phyloP scores from a whole-genome alignment of 1,284 basidiomycete species.

The Irpex sp. region DNA sequence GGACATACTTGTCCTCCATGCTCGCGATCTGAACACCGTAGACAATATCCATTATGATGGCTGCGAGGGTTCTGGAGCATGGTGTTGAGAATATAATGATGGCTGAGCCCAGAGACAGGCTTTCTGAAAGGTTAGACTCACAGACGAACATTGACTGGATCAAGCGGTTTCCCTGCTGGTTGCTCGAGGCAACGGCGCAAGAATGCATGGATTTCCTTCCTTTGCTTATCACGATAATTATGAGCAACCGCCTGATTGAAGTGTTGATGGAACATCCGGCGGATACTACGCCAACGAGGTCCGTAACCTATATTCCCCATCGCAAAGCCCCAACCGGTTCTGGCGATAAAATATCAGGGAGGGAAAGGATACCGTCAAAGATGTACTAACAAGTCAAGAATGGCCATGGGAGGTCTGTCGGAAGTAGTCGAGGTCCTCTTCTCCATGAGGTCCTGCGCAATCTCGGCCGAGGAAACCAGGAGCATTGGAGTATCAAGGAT shows the following conservation, averaged over 20 bases:
- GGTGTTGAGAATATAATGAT: not conserved
- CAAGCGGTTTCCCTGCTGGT: not conserved
- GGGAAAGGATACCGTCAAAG: too few relatives aligned
- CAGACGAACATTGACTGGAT: not conserved
- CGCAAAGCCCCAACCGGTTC: constrained; percentile 24
- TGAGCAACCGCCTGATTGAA: constrained; percentile 14
- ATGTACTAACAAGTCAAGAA: not conserved
- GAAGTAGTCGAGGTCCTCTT: constrained; percentile 10
- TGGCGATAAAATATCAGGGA: not conserved
- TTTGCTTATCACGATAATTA: constrained; percentile 10
- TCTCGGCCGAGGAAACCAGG: constrained; percentile 1
- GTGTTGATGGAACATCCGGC: constrained; percentile 31
- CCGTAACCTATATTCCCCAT: constrained; percentile 34
- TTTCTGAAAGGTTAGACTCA: not conserved
- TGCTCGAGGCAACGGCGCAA: not conserved
- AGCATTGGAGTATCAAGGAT: constrained; percentile 1
- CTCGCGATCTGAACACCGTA: constrained; percentile 23
- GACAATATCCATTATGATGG: constrained; percentile 21
- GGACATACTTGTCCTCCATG: constrained; percentile 20
- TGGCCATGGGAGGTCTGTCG: not conserved
- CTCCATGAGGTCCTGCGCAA: constrained; percentile 7
- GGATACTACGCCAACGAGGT: constrained; percentile 35
- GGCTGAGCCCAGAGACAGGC: not conserved
- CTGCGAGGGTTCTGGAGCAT: constrained; percentile 15
- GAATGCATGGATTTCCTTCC: not conserved